Percentiles rank a stretch among this genome's conserved stretches.
phyloP scores from a whole-genome alignment of 1,284 basidiomycete species.

The Singerocomus inundabilis region DNA sequence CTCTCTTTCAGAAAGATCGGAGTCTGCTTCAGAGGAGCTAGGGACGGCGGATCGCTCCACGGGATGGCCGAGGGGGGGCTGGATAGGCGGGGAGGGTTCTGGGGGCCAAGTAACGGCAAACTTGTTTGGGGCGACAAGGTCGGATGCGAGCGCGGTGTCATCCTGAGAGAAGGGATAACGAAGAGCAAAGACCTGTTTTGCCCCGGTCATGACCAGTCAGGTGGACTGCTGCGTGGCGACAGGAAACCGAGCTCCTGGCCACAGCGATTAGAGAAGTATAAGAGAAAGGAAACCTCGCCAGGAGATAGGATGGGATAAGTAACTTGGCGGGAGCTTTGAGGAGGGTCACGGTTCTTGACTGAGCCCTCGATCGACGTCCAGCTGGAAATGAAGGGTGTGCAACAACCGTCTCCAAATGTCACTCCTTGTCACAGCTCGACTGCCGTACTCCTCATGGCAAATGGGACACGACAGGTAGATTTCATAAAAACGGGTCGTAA shows the following conservation, averaged over 20 bases:
- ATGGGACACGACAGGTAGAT: constrained; percentile 18
- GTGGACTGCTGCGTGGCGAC: constrained; percentile 1
- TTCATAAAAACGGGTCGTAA: constrained; percentile 28
- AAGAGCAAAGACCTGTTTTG: constrained; percentile 32
- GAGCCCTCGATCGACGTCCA: constrained; percentile 35
- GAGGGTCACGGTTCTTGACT: constrained; percentile 13
- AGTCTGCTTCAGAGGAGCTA: constrained; percentile 51
- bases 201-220: constrained; percentile 29
- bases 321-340: constrained; percentile 17
- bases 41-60: constrained; percentile 38
- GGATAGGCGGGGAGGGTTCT: constrained; percentile 38
- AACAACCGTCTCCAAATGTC: constrained; percentile 16
- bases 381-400: constrained; percentile 29
- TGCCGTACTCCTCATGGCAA: constrained; percentile 33
- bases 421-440: constrained; percentile 28
- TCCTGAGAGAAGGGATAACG: constrained; percentile 29
- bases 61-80: constrained; percentile 29
- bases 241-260: constrained; percentile 20
- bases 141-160: constrained; percentile 38
- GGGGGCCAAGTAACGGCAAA: constrained; percentile 52
- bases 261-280: constrained; percentile 11
- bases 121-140: constrained; percentile 44
- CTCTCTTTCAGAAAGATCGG: constrained; percentile 46
- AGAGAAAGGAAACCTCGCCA: constrained; percentile 28
- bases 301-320: constrained; percentile 23